A percentile compares a stretch with the other conserved stretches of the same genome.
These are phyloP conservation scores for Urtica urens DNA, from an alignment of 306 rosid genomes.

Conservation along the genomic window DNA sequence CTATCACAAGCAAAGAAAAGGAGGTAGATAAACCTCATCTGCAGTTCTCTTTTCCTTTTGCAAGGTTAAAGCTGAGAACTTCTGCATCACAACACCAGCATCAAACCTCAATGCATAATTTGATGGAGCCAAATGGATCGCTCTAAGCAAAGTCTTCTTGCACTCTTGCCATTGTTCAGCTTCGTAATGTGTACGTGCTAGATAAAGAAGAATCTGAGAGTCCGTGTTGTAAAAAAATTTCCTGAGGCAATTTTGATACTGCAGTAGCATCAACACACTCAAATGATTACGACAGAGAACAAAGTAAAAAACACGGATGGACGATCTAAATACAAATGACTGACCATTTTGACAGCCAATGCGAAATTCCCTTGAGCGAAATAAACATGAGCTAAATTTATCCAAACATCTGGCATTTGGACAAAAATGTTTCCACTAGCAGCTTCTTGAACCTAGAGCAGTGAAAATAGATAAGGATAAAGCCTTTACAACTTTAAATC, in stretches of 20 bases:
- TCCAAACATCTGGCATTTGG: slow-evolving; percentile 99
- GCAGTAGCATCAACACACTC: slow-evolving; percentile 35
- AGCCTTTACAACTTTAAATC: slow-evolving; percentile 14
- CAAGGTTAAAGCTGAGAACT: slow-evolving; percentile 90
- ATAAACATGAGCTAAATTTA: slow-evolving; percentile 93
- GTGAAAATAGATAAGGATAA: slow-evolving; percentile 18
- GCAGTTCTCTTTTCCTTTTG: slow-evolving; percentile 89
- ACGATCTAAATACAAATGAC: background rate
- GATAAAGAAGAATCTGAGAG: slow-evolving; percentile 83
- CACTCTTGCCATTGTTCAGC: slow-evolving; percentile 99
- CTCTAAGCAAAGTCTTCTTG: slow-evolving; percentile 79
- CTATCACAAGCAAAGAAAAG: too few species aligned
- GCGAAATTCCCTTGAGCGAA: slow-evolving; percentile 94
- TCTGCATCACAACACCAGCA: slow-evolving; percentile 95
- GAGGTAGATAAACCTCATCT: slow-evolving; percentile 60
- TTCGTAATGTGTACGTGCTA: slow-evolving; percentile 95
- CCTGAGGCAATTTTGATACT: slow-evolving; percentile 98
- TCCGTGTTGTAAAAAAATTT: slow-evolving; percentile 88
- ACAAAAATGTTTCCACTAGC: slow-evolving; percentile 98
- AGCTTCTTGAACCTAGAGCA: slow-evolving; percentile 93
- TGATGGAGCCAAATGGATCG: slow-evolving; percentile 95
- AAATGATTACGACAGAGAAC: slow-evolving; percentile 13
- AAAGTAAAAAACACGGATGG: slow-evolving; percentile 2
- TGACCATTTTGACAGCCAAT: slow-evolving; percentile 94
- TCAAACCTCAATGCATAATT: slow-evolving; percentile 95